phyloP scores from a whole-genome alignment of 805 yeast genomes.

The Saccharomycopsis capsularis region DNA sequence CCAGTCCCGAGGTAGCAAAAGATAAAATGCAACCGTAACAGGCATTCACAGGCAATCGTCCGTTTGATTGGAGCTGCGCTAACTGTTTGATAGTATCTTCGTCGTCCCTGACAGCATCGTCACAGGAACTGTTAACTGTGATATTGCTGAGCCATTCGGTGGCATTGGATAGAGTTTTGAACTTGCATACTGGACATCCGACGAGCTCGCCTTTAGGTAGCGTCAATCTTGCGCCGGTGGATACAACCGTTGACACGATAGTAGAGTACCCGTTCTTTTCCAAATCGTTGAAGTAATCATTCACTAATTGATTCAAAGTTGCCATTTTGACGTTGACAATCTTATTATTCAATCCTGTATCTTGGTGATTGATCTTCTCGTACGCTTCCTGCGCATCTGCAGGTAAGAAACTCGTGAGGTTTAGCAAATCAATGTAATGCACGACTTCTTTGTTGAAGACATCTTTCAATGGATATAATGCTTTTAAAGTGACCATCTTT shows the following conservation, averaged over 20 bases:
- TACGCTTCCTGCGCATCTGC: neutral
- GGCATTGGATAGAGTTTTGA: conserved; percentile 33
- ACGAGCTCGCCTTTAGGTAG: conserved; percentile 26
- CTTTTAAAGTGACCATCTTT: conserved; percentile 23
- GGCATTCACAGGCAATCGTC: conserved; percentile 23
- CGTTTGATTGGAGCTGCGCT: neutral
- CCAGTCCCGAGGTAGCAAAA: conserved; percentile 33
- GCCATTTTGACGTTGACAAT: conserved; percentile 33
- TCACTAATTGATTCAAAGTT: conserved; percentile 37
- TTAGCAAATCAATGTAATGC: conserved; percentile 13
- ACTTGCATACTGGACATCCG: conserved; percentile 34
- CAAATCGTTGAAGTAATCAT: conserved; percentile 35
- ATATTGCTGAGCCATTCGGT: conserved; percentile 36
- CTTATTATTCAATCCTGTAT: conserved; percentile 12
- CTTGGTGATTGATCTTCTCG: conserved; percentile 5
- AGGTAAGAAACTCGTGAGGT: conserved; percentile 8
- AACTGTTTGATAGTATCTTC: neutral
- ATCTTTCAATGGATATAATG: conserved; percentile 37
- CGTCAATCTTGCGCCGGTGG: conserved; percentile 38
- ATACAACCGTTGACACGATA: conserved; percentile 42
- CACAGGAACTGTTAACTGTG: conserved; percentile 34
- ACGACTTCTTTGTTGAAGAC: conserved; percentile 34
- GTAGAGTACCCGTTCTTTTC: conserved; percentile 40
- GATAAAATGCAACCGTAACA: conserved; percentile 36
- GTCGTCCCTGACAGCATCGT: conserved; percentile 26